Evolutionary conservation across 495 filamentous ascomycete genomes (phyloP).

Genomic region (Lasiosphaeria ovina): DNA sequence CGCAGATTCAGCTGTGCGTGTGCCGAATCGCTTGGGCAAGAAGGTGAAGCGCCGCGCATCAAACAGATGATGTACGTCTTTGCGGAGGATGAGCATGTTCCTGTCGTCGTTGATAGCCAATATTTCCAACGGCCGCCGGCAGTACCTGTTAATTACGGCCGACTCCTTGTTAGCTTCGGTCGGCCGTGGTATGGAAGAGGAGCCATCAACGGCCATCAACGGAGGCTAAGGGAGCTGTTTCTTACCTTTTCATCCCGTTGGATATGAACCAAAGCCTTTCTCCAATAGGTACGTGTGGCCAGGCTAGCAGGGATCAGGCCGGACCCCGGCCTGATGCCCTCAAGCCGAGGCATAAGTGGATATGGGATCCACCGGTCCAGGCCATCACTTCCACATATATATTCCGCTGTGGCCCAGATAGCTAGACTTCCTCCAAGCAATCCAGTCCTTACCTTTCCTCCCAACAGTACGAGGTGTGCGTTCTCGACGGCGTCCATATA

Average conservation of each 20-base stretch:
- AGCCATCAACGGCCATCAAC: neutral
- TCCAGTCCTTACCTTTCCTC: no score
- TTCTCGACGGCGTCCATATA: conserved; percentile 12
- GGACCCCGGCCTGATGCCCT: no score
- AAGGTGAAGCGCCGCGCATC: conserved; percentile 18
- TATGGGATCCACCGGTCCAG: no score
- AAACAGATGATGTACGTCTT: conserved; percentile 14
- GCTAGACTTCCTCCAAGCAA: no score
- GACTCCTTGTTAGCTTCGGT: no score
- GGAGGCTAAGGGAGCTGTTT: neutral
- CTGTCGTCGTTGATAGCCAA: conserved; percentile 17
- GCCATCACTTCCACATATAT: no score
- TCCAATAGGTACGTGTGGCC: conserved; percentile 4
- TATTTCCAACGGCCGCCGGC: conserved; percentile 4
- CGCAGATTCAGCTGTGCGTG: neutral
- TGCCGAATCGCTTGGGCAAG: conserved; percentile 7
- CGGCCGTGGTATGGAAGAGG: no score
- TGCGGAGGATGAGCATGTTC: conserved; percentile 13
- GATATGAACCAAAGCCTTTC: conserved; percentile 12
- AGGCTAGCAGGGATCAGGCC: no score
- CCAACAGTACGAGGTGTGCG: conserved; percentile 17
- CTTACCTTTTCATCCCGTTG: conserved; percentile 10
- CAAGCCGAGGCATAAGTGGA: no score
- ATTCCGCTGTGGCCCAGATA: no score
- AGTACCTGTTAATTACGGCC: no score